Conservation (phyloP, 2,329 filamentous ascomycete species). For the Aspergillus oerlinghausenensis region DNA sequence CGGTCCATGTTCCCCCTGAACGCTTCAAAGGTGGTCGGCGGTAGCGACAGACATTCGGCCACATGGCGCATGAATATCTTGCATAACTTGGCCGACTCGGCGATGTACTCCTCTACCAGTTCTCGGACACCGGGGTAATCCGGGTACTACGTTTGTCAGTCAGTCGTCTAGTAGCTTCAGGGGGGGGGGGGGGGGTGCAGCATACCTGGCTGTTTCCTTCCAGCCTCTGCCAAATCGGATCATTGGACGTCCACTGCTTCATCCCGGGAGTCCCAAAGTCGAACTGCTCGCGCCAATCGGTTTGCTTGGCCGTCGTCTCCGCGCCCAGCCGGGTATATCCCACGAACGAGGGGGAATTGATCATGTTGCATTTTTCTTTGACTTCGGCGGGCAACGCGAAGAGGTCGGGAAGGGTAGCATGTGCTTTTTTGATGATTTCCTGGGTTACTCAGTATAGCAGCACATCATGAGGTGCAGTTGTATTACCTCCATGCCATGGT, state of each 20-base stretch:
- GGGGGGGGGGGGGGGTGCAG: too few relatives aligned
- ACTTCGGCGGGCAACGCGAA: slow-evolving; percentile 22
- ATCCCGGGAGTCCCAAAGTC: slow-evolving; percentile 32
- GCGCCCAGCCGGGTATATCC: slow-evolving; percentile 32
- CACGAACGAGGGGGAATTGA: slow-evolving; percentile 30
- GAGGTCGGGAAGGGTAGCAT: slow-evolving; percentile 20
- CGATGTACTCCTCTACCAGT: slow-evolving; percentile 48
- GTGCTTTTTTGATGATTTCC: slow-evolving; percentile 18
- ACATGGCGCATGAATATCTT: slow-evolving; percentile 52
- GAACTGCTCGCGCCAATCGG: slow-evolving; percentile 42
- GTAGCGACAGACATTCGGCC: slow-evolving; percentile 51
- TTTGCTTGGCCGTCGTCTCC: slow-evolving; percentile 29
- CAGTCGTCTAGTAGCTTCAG: too few relatives aligned
- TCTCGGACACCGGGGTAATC: slow-evolving; percentile 18
- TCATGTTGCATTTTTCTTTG: slow-evolving; percentile 29
- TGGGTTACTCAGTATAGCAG: not conserved
- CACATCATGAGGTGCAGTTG: not conserved
- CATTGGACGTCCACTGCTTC: slow-evolving; percentile 31
- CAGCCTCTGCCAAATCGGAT: slow-evolving; percentile 41
- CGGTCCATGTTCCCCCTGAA: slow-evolving; percentile 48
- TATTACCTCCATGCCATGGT: slow-evolving; percentile 31
- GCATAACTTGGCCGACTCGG: slow-evolving; percentile 44
- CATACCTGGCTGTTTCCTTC: slow-evolving; percentile 27
- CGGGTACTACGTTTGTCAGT: slow-evolving; percentile 20
- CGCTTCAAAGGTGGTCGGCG: slow-evolving; percentile 44